phyloP scores from a whole-genome alignment of 78 protist genomes.

The Dictyostelium purpureum region DNA sequence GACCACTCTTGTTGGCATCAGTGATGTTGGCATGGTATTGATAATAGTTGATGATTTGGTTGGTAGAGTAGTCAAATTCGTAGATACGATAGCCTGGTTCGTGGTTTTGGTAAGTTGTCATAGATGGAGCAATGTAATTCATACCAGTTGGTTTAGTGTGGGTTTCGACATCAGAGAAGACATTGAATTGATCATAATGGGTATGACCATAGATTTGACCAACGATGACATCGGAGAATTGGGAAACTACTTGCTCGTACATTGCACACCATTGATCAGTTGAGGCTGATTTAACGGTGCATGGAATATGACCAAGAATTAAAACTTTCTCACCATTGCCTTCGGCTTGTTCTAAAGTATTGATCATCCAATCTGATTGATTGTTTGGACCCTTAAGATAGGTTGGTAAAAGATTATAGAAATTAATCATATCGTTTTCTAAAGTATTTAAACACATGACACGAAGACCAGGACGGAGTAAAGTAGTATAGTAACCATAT shows the following conservation, averaged over 20 bases:
- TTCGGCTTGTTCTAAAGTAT: constrained; percentile 36
- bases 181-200: constrained; percentile 46
- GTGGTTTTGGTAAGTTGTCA: constrained; percentile 75
- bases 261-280: constrained; percentile 46
- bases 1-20: constrained; percentile 18
- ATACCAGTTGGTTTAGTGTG: constrained; percentile 49
- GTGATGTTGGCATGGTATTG: constrained; percentile 63
- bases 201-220: constrained; percentile 78
- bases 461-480: constrained; percentile 34
- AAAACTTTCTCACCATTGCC: constrained; percentile 34
- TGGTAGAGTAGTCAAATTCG: constrained; percentile 21
- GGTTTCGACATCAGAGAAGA: constrained; percentile 29
- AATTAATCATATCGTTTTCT: constrained; percentile 56
- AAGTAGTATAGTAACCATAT: constrained; percentile 31
- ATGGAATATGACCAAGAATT: constrained; percentile 76
- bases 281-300: constrained; percentile 35
- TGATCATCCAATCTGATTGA: constrained; percentile 45
- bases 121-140: constrained; percentile 53
- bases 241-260: constrained; percentile 13
- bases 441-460: constrained; percentile 30
- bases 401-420: constrained; percentile 46
- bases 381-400: constrained; percentile 24
- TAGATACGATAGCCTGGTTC: constrained; percentile 76
- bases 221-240: not conserved
- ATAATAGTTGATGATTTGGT: constrained; percentile 36